Percentiles rank a stretch among this genome's conserved stretches.
Conservation (phyloP, 257 asterid genomes). For the Ophiorrhiza pumila region DNA sequence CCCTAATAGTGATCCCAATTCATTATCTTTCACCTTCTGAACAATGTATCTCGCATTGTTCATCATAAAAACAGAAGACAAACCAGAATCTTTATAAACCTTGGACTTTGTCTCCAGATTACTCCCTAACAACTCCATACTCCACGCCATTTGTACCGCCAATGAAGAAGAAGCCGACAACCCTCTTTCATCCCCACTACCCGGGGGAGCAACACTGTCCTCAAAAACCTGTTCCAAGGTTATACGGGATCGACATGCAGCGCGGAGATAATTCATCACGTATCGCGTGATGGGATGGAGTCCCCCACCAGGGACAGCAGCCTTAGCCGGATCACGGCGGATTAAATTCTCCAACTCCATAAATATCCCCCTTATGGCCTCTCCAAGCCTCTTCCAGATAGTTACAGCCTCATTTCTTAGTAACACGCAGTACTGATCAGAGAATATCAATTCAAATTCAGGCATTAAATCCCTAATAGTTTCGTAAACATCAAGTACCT, state of each 20-base stretch:
- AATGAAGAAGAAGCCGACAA: constrained; percentile 54
- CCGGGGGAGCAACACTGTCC: constrained; percentile 41
- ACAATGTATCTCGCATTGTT: constrained; percentile 83
- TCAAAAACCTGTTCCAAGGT: constrained; percentile 86
- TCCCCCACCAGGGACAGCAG: constrained; percentile 85
- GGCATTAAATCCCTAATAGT: constrained; percentile 85
- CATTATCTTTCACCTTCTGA: constrained; percentile 78
- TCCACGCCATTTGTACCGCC: constrained; percentile 80
- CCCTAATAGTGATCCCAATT: constrained; percentile 72
- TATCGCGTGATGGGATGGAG: constrained; percentile 93
- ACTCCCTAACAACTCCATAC: constrained; percentile 89
- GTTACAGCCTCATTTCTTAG: constrained; percentile 76
- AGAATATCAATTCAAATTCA: constrained; percentile 72
- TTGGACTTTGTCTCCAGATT: constrained; percentile 88
- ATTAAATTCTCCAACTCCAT: constrained; percentile 95
- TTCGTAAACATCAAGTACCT: constrained; percentile 86
- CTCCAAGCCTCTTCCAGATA: constrained; percentile 89
- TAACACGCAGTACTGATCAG: constrained; percentile 72
- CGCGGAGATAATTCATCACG: constrained; percentile 93
- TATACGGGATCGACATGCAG: constrained; percentile 79
- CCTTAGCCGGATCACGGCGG: constrained; percentile 84
- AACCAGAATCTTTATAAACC: constrained; percentile 65
- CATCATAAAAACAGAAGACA: constrained; percentile 84
- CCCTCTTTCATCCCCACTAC: constrained; percentile 48
- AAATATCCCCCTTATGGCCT: constrained; percentile 78